Conservation (phyloP, 495 filamentous ascomycete genomes). For the Saxophila tyrrhenica region DNA sequence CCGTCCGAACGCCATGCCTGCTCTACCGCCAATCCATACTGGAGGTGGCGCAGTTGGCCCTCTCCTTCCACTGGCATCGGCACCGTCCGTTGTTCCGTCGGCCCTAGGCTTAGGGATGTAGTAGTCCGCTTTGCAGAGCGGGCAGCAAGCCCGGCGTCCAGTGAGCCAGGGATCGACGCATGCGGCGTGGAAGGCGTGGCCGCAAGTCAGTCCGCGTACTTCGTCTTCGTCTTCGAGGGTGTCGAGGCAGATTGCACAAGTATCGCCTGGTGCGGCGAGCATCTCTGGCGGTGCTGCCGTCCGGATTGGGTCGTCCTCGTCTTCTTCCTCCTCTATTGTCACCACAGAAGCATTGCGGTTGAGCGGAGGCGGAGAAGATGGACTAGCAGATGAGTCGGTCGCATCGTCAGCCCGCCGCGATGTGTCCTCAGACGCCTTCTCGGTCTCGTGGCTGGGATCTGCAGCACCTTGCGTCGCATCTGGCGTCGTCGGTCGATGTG, state of each 20-base stretch:
- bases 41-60: background rate
- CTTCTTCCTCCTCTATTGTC: constrained; percentile 41
- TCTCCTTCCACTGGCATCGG: background rate
- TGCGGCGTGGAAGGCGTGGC: constrained; percentile 88
- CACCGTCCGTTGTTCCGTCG: constrained; percentile 34
- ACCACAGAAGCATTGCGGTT: constrained; percentile 1
- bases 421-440: background rate
- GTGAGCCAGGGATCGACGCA: constrained; percentile 97
- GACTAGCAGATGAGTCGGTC: background rate
- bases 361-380: background rate
- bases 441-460: constrained; percentile 8
- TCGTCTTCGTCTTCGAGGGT: constrained; percentile 89
- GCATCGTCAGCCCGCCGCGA: background rate
- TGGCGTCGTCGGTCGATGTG: background rate
- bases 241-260: constrained; percentile 94
- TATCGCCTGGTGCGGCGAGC: constrained; percentile 77
- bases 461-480: background rate
- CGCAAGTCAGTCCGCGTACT: constrained; percentile 84
- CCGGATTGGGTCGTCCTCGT: constrained; percentile 78
- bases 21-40: constrained; percentile 7
- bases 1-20: background rate
- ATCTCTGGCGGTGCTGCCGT: constrained; percentile 72
- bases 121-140: constrained; percentile 94
- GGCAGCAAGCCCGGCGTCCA: constrained; percentile 83
- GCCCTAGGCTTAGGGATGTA: constrained; percentile 76